Conservation (phyloP, 768 basidiomycete species). For the Amanita brunnescens region DNA sequence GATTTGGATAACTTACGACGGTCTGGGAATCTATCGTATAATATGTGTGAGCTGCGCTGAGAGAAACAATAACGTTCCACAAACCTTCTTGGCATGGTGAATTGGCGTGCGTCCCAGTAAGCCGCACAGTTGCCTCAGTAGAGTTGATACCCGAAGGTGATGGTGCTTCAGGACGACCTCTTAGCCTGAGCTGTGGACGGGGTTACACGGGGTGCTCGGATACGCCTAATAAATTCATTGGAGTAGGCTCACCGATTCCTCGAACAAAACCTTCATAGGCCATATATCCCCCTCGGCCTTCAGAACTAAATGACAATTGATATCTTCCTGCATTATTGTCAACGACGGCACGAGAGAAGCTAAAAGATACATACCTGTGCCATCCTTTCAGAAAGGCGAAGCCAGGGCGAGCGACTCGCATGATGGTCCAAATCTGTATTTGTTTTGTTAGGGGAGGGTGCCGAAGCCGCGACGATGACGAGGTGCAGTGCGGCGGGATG, state of each 20-base stretch:
- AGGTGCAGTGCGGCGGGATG: slow-evolving; percentile 36
- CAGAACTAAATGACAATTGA: slow-evolving; percentile 52
- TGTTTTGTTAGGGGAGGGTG: slow-evolving; percentile 27
- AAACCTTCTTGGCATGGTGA: neutral
- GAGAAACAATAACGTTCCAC: neutral
- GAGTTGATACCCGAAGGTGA: neutral
- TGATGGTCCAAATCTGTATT: slow-evolving; percentile 18
- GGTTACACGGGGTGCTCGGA: slow-evolving; percentile 4
- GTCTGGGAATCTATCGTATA: neutral
- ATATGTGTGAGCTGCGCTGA: neutral
- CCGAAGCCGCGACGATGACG: slow-evolving; percentile 44
- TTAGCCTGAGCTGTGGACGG: slow-evolving; percentile 26
- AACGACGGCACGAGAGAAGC: neutral
- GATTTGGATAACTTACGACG: neutral
- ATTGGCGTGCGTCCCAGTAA: neutral
- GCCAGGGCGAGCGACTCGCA: slow-evolving; percentile 29
- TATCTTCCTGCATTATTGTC: slow-evolving; percentile 31
- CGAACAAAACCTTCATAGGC: slow-evolving; percentile 37
- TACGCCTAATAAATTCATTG: neutral
- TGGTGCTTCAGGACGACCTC: slow-evolving; percentile 18
- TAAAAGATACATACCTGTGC: slow-evolving; percentile 29
- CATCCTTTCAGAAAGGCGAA: slow-evolving; percentile 32
- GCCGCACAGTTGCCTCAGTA: slow-evolving; percentile 2
- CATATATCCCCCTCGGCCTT: slow-evolving; percentile 37
- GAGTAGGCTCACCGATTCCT: slow-evolving; percentile 30